phyloP scores from a whole-genome alignment of 345 rosid genomes.

The Theobroma cacao region DNA sequence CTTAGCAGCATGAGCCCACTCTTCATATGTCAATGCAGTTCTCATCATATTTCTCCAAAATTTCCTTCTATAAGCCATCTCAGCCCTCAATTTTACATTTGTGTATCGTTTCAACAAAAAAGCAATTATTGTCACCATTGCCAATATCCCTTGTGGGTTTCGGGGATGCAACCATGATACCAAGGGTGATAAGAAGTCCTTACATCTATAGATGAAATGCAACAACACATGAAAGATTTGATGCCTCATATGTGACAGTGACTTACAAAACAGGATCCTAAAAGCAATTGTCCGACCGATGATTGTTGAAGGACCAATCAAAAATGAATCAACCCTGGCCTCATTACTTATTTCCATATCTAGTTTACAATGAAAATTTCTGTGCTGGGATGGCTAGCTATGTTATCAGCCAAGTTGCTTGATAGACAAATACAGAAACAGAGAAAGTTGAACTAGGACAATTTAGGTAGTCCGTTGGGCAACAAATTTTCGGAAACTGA shows the following conservation, averaged over 20 bases:
- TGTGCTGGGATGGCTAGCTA: not conserved
- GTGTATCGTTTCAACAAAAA: constrained; percentile 78
- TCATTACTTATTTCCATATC: constrained; percentile 91
- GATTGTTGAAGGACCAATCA: constrained; percentile 85
- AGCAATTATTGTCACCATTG: constrained; percentile 83
- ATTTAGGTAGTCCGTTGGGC: not conserved
- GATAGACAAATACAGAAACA: not conserved
- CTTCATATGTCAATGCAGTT: constrained; percentile 82
- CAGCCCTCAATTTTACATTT: constrained; percentile 82
- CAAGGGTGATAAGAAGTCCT: constrained; percentile 40
- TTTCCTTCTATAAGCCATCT: constrained; percentile 91
- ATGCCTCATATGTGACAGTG: constrained; percentile 60
- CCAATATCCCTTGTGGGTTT: constrained; percentile 94
- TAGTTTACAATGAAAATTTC: not conserved
- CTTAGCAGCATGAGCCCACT: constrained; percentile 98
- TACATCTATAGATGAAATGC: constrained; percentile 40
- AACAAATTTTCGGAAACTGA: not conserved
- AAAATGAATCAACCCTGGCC: constrained; percentile 73
- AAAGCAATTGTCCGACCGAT: constrained; percentile 88
- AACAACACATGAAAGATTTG: constrained; percentile 42
- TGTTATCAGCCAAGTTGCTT: not conserved
- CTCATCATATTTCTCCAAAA: constrained; percentile 99
- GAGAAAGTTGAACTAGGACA: not conserved
- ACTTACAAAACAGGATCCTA: constrained; percentile 75
- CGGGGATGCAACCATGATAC: constrained; percentile 91